These are phyloP conservation scores for Cyclostephanos invisitatus DNA, from an alignment of 108 stramenopile genomes.

Conservation along the genomic window DNA sequence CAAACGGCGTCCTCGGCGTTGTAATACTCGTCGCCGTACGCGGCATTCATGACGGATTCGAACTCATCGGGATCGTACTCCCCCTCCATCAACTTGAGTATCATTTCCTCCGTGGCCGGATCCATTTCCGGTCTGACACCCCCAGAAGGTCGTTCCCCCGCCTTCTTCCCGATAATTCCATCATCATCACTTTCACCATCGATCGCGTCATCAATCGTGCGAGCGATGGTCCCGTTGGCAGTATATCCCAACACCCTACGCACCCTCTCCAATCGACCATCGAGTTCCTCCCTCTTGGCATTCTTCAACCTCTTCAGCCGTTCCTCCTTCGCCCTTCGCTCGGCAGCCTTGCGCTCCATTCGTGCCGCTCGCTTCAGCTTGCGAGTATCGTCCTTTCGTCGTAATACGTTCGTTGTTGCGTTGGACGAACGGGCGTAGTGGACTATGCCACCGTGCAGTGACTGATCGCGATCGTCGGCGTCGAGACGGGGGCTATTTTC, in stretches of 20 bases:
- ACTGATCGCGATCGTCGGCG: conserved; percentile 31
- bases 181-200: conserved; percentile 23
- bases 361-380: conserved; percentile 84
- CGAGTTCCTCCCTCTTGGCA: conserved; percentile 91
- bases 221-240: conserved; percentile 24
- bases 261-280: conserved; percentile 79
- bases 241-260: conserved; percentile 72
- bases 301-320: conserved; percentile 94
- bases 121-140: conserved; percentile 1
- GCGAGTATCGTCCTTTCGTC: conserved; percentile 92
- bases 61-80: conserved; percentile 96
- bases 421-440: conserved; percentile 76
- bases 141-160: background rate
- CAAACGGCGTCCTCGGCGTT: conserved; percentile 82
- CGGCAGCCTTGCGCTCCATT: conserved; percentile 92
- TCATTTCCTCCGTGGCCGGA: conserved; percentile 67
- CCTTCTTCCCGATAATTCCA: background rate
- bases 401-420: conserved; percentile 69
- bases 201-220: background rate
- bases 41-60: conserved; percentile 81
- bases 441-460: conserved; percentile 63
- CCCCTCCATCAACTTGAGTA: conserved; percentile 89
- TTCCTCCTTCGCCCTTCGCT: conserved; percentile 93
- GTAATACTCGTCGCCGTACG: conserved; percentile 96
- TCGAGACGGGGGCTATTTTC: too few species aligned